phyloP scores from a whole-genome alignment of 495 filamentous ascomycete species.

The Podospora conica region DNA sequence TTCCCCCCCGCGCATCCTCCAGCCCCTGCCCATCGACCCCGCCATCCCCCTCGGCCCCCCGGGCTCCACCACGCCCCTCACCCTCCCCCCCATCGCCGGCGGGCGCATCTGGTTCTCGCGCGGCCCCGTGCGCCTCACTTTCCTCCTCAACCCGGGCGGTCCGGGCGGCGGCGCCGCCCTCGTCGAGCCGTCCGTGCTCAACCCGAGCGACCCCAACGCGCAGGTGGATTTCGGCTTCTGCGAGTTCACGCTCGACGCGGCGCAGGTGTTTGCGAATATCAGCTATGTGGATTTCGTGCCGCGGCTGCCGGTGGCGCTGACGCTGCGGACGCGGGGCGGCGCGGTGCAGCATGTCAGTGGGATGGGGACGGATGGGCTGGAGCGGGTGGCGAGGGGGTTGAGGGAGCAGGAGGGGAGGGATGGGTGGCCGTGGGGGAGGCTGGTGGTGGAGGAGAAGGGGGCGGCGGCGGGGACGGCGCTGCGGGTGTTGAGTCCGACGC shows the following conservation, averaged over 20 bases:
- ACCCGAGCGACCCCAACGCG: conserved; percentile 62
- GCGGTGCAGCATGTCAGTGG: conserved; percentile 54
- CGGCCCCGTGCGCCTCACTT: conserved; percentile 50
- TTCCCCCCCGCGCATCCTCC: conserved; percentile 32
- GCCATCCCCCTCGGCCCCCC: conserved; percentile 61
- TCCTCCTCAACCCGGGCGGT: conserved; percentile 60
- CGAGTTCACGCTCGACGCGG: conserved; percentile 67
- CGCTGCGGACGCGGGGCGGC: conserved; percentile 48
- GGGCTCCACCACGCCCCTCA: conserved; percentile 53
- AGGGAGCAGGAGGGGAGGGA: conserved; percentile 50
- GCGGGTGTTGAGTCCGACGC: conserved; percentile 60
- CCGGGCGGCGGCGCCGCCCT: conserved; percentile 47
- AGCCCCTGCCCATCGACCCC: conserved; percentile 52
- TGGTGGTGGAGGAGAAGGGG: conserved; percentile 51
- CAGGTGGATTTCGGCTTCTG: conserved; percentile 61
- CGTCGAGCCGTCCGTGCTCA: conserved; percentile 70
- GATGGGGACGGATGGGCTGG: conserved; percentile 54
- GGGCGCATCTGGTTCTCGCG: conserved; percentile 63
- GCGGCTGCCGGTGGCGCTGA: conserved; percentile 59
- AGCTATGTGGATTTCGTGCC: conserved; percentile 69
- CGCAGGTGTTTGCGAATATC: conserved; percentile 73
- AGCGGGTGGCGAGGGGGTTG: conserved; percentile 48
- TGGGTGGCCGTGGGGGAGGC: conserved; percentile 57
- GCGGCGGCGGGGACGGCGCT: conserved; percentile 31
- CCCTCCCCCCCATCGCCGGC: conserved; percentile 64